Percentiles rank a stretch among this genome's conserved stretches.
Evolutionary conservation across 495 filamentous ascomycete genomes (phyloP).

Genomic region (Durotheca rogersii): DNA sequence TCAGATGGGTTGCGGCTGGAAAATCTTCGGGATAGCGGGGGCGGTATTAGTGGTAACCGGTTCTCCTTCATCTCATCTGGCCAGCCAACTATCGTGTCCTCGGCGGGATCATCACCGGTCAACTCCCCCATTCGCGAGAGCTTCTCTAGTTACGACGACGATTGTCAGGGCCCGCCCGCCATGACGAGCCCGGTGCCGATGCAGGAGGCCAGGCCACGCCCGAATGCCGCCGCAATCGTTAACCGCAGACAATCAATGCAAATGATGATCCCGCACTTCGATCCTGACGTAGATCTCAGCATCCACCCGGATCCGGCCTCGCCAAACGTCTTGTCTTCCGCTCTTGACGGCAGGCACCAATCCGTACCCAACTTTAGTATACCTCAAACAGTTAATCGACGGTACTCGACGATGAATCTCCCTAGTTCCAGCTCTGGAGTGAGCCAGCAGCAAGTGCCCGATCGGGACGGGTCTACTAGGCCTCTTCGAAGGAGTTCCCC

Average conservation of each 20-base stretch:
- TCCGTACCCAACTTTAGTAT: conserved; percentile 50
- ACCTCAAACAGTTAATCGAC: conserved; percentile 44
- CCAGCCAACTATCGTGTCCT: conserved; percentile 57
- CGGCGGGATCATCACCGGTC: conserved; percentile 54
- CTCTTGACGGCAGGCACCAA: conserved; percentile 23
- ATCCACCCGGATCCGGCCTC: conserved; percentile 8
- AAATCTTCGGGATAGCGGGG: conserved; percentile 47
- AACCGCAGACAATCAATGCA: conserved; percentile 56
- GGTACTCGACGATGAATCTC: conserved; percentile 41
- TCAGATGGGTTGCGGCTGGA: conserved; percentile 53
- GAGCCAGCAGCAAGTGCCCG: conserved; percentile 11
- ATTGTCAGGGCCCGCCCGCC: conserved; percentile 28
- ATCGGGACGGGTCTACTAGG: conserved; percentile 23
- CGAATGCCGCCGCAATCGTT: conserved; percentile 54
- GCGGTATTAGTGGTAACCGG: conserved; percentile 47
- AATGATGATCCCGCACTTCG: conserved; percentile 45
- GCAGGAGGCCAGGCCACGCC: conserved; percentile 44
- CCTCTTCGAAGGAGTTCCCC: conserved; percentile 43
- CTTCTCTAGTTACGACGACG: conserved; percentile 43
- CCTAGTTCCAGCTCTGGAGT: conserved; percentile 4
- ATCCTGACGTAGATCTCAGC: conserved; percentile 34
- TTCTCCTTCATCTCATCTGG: conserved; percentile 64
- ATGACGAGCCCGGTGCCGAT: conserved; percentile 8
- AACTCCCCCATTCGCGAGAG: conserved; percentile 51
- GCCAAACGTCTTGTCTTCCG: conserved; percentile 8